Percentiles rank a stretch among this genome's conserved stretches.
phyloP scores from a whole-genome alignment of 2,329 filamentous ascomycete genomes.

The Fusarium sp. region DNA sequence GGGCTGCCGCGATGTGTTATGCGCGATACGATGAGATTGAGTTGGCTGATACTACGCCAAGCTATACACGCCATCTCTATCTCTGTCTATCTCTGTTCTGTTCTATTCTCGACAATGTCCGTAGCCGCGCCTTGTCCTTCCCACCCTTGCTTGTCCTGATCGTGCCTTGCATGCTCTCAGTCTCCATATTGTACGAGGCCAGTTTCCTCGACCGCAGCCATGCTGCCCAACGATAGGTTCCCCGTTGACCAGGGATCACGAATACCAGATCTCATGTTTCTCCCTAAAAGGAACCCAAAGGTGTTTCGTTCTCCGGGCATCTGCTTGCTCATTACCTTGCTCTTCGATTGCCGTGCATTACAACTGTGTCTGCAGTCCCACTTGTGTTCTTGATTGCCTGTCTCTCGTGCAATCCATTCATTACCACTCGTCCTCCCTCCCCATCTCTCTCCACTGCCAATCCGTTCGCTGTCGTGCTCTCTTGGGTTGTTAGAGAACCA shows the following conservation, averaged over 20 bases:
- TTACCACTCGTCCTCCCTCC: slow-evolving; percentile 48
- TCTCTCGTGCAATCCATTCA: slow-evolving; percentile 41
- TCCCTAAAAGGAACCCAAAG: slow-evolving; percentile 22
- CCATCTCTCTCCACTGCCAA: slow-evolving; percentile 16
- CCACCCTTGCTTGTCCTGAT: slow-evolving; percentile 6
- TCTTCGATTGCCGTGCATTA: slow-evolving; percentile 30
- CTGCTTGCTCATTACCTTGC: slow-evolving; percentile 8
- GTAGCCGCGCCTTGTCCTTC: slow-evolving; percentile 39
- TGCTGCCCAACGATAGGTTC: slow-evolving; percentile 44
- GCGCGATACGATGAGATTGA: slow-evolving; percentile 39
- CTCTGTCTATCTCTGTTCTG: neutral
- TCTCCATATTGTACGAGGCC: slow-evolving; percentile 38
- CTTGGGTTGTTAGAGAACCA: slow-evolving; percentile 27
- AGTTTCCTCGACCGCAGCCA: slow-evolving; percentile 42
- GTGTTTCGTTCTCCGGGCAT: slow-evolving; percentile 44
- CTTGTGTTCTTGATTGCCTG: slow-evolving; percentile 42
- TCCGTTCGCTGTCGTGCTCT: slow-evolving; percentile 43
- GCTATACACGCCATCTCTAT: slow-evolving; percentile 14
- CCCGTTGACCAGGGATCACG: slow-evolving; percentile 28
- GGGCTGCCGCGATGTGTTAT: slow-evolving; percentile 29
- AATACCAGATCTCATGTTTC: slow-evolving; percentile 39
- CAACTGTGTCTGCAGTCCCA: slow-evolving; percentile 24
- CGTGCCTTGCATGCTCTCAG: slow-evolving; percentile 31
- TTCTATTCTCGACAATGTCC: slow-evolving; percentile 13
- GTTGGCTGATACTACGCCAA: slow-evolving; percentile 29